Conservation (phyloP, 2,329 filamentous ascomycete genomes). For the Nannizziopsis arthrosporioides region DNA sequence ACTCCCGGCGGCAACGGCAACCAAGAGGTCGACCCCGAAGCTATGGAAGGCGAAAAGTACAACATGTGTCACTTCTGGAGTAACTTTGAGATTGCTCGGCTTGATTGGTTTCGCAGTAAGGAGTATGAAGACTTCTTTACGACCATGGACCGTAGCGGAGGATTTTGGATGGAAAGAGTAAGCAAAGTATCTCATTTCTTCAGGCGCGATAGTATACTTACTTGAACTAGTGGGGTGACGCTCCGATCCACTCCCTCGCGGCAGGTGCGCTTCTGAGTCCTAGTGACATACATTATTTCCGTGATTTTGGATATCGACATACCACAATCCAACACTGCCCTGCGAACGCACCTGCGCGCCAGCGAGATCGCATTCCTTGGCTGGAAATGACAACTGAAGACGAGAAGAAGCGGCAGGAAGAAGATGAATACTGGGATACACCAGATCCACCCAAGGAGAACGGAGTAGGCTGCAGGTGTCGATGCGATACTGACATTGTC, state of each 20-base stretch:
- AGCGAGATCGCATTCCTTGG: constrained; percentile 67
- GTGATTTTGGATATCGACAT: constrained; percentile 94
- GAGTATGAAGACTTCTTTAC: constrained; percentile 97
- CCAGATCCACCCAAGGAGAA: constrained; percentile 86
- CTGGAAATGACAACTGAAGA: constrained; percentile 71
- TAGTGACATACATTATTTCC: constrained; percentile 92
- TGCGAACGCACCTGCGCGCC: constrained; percentile 80
- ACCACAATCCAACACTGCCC: constrained; percentile 98
- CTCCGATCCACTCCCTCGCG: constrained; percentile 92
- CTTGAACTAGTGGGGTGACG: constrained; percentile 83
- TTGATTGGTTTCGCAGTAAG: constrained; percentile 95
- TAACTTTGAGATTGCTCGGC: constrained; percentile 92
- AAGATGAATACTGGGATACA: constrained; percentile 91
- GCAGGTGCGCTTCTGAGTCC: constrained; percentile 75
- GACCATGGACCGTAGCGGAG: constrained; percentile 96
- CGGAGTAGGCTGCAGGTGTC: constrained; percentile 89
- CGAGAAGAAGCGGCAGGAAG: constrained; percentile 72
- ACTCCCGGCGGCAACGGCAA: constrained; percentile 59
- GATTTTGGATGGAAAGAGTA: constrained; percentile 98
- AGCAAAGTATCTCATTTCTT: constrained; percentile 20
- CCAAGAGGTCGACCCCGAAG: constrained; percentile 76
- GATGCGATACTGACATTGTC: constrained; percentile 92
- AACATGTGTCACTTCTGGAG: constrained; percentile 99
- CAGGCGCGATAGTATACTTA: constrained; percentile 17
- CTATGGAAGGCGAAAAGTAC: constrained; percentile 95